Evolutionary conservation across 441 rosid genomes (phyloP).

Genomic region (Arabidopsis lyrata): DNA sequence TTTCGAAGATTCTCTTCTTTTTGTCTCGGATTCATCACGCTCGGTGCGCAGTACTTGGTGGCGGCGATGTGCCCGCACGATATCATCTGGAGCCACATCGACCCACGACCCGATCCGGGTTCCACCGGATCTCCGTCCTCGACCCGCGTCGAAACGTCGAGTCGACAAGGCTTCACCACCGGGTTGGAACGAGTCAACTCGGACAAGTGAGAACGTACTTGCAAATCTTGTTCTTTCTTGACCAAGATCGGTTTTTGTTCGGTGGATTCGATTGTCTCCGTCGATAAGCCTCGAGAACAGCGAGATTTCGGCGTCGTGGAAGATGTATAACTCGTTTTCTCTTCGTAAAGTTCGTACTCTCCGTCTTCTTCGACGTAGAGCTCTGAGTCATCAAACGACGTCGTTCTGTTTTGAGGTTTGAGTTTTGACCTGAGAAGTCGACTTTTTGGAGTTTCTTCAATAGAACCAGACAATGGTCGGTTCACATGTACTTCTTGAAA

Average conservation of each 20-base stretch:
- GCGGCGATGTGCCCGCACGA: constrained; percentile 71
- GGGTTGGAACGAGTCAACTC: constrained; percentile 31
- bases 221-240: constrained; percentile 22
- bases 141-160: constrained; percentile 42
- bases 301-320: constrained; percentile 88
- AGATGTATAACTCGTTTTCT: constrained; percentile 77
- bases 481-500: constrained; percentile 48
- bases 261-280: constrained; percentile 57
- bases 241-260: constrained; percentile 37
- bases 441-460: constrained; percentile 50
- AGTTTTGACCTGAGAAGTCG: constrained; percentile 52
- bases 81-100: constrained; percentile 78
- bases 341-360: constrained; percentile 56
- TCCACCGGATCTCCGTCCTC: constrained; percentile 66
- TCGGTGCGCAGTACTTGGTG: constrained; percentile 45
- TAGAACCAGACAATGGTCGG: constrained; percentile 32
- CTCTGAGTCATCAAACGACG: constrained; percentile 46
- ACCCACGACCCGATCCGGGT: constrained; percentile 51
- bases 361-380: constrained; percentile 47
- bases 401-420: constrained; percentile 38
- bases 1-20: constrained; percentile 55
- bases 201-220: constrained; percentile 30
- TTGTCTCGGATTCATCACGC: constrained; percentile 34
- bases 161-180: constrained; percentile 2
- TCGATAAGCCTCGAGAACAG: constrained; percentile 79